These are phyloP conservation scores for Mortierella sp. DNA, from an alignment of 371 early-diverging fungal genomes.

Conservation along the genomic window DNA sequence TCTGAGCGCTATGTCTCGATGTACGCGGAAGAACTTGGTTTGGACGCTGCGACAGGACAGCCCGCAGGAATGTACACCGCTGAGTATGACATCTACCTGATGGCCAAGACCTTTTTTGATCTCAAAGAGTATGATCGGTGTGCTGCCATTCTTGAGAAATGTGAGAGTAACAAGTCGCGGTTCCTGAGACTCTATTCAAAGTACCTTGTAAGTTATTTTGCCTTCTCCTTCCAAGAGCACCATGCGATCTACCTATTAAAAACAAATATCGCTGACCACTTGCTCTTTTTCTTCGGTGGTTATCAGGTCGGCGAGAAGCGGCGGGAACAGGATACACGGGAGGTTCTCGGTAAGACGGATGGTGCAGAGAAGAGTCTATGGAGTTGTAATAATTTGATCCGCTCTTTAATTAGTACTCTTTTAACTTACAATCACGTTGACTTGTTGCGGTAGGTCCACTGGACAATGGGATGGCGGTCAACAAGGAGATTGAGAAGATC, in stretches of 20 bases:
- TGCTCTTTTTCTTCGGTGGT: not conserved
- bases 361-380: no score
- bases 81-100: constrained; percentile 69
- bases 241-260: no score
- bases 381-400: not conserved
- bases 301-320: constrained; percentile 73
- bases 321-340: constrained; percentile 70
- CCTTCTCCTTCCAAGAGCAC: not conserved
- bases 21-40: constrained; percentile 24
- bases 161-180: constrained; percentile 62
- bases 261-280: not conserved
- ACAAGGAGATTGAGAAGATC: constrained; percentile 64
- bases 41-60: constrained; percentile 42
- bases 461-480: constrained; percentile 62
- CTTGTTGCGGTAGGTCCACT: constrained; percentile 55
- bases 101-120: constrained; percentile 82
- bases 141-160: constrained; percentile 63
- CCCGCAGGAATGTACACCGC: constrained; percentile 18
- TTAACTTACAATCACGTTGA: not conserved
- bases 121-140: constrained; percentile 79
- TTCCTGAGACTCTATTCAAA: constrained; percentile 81
- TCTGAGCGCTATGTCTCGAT: constrained; percentile 32
- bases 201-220: constrained; percentile 63
- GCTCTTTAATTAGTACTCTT: not conserved
- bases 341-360: constrained; percentile 62